Conservation (phyloP, 1,139 yeast species). For the Candida sanyaensis region DNA sequence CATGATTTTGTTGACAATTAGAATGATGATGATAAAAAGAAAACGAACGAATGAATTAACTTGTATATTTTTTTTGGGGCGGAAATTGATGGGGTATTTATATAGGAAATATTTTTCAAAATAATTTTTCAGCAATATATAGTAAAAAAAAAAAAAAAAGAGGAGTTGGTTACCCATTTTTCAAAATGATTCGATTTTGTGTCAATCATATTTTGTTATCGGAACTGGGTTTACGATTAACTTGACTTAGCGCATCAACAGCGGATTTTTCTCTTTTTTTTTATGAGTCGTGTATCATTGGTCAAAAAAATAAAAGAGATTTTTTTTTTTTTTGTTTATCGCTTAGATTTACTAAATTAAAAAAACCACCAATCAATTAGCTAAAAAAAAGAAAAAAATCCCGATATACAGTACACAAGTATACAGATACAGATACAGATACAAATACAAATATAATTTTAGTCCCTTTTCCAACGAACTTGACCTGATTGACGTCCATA, state of each 20-base stretch:
- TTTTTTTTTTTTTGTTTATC: neutral
- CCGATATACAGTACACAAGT: too few relatives aligned
- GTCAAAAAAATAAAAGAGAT: neutral
- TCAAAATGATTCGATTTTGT: neutral
- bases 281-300: neutral
- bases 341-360: neutral
- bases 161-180: slow-evolving; percentile 1
- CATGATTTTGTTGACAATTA: slow-evolving; percentile 2
- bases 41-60: neutral
- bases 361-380: neutral
- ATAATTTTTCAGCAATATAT: neutral
- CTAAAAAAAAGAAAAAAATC: neutral
- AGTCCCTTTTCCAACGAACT: slow-evolving; percentile 63
- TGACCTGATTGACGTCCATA: slow-evolving; percentile 52
- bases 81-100: too few relatives aligned
- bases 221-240: slow-evolving; percentile 10
- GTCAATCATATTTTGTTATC: slow-evolving; percentile 1
- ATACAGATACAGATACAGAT: too few relatives aligned
- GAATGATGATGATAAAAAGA: neutral
- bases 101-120: neutral
- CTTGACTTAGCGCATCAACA: too few relatives aligned
- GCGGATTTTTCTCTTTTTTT: too few relatives aligned
- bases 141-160: neutral
- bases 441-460: slow-evolving; percentile 1
- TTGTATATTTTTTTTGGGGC: neutral